Base-by-base conservation (phyloP, 2,329 filamentous ascomycete species). In the Emmonsiellopsis sp. region DNA sequence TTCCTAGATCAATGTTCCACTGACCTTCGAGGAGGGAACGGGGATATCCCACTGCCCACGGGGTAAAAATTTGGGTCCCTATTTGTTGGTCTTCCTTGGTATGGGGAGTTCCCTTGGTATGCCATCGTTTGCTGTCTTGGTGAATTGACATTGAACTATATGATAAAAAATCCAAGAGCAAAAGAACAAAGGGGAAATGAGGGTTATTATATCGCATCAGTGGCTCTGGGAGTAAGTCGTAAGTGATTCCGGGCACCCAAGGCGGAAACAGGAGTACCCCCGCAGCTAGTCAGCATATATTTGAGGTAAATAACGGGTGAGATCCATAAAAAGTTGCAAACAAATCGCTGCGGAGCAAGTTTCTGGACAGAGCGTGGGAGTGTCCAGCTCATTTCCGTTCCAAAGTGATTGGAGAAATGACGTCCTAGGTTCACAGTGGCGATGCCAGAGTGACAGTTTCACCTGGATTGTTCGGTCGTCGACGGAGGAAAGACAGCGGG, bases 11-110 rank as follows among this genome's bases (percentile, higher is more conserved):
- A 31, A 45, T 21, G 44, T 53, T 36, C 32, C 45, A 55, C 54
- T 54, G 32, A 59, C 57, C 55, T 59, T 53, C 55, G 56, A 36
- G 54, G 53, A 52, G 56, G 55, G n/a, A 59, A 58, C 40, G 53
- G 47, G 42, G 45, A 37, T 42, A 53, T 47, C 43, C 54, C 55
- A 34, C 49, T 52, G 31, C 52, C 52, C 31, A 46, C 52, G 6
- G 56, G 50, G 42, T 54, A 54, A 45, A 58, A 55, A 31, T 52
- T 49, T 14, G 51, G 49, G 42, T 56, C 54, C 44, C 49, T 49
- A 27, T 37, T 37, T 47, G 49, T 40, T 33, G 52, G 33, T 40
- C 54, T 45, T 47, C 52, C 53, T 52, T 44, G 49, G 53, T 53
- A 59, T 37, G 49, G 40, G 46, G 55, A 49, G 45, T 56, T 52